Evolutionary conservation across 1,284 basidiomycete species (phyloP), one percentile per base, ranked within the genome.

Genomic region (Schizophyllum commune): DNA sequence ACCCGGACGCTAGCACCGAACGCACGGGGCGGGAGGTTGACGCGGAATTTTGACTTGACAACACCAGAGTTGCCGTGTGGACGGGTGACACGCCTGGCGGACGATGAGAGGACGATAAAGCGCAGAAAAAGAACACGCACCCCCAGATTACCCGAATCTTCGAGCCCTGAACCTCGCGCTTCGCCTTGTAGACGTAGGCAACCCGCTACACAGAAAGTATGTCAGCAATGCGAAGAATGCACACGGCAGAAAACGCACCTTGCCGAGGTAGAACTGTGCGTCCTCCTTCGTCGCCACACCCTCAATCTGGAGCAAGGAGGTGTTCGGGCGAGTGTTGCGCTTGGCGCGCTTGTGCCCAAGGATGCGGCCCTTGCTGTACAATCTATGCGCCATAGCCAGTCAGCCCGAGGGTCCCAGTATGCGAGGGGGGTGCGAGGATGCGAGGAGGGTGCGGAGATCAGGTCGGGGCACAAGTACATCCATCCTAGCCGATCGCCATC

Each of bases 311-410:
- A 99, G 79, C 71, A 99, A 88, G 63, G 94, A 93, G 68, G 95
- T 97, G 84, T 96, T 96, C 74, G 94, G 94, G 74, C 89, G 85
- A 67, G 91, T 84, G 84, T 97, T 98, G 76, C 94, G 90, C 85
- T 98, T 98, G 70, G 92, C 94, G 70, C 97, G 93, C 84, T 98
- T 96, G 92, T 97, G 93, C 70, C 95, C 94, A 74, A 98, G 84
- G 74, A 99, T 89, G 73, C 96, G 94, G 78, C 94, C 97, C 86
- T 98, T 98, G 79, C 81, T 80, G 87, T 98, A 98, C 74, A 98
- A 86, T 86, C 94, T 95, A 75, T 56, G 57, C 21, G 32, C 20
- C 56, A 55, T 19, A 56, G 39, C 17, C 55, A 68, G 60, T 55
- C 53, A 55, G 27, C 19, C 53, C 53, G 19, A 47, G 13, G 39